phyloP scores from a whole-genome alignment of 169 alveolate genomes.

The Amoebophrya sp. region DNA sequence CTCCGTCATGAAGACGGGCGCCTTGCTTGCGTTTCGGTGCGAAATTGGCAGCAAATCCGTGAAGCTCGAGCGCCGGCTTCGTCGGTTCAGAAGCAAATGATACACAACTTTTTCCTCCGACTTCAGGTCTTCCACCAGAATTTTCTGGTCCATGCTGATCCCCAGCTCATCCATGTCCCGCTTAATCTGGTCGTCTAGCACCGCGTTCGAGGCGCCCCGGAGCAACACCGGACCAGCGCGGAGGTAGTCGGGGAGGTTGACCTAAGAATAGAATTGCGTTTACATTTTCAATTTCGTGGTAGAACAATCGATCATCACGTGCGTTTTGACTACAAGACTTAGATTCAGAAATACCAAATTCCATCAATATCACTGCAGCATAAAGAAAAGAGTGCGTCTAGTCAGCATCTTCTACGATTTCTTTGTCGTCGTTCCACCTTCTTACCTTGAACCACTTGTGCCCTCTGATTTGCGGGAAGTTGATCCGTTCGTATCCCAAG shows the following conservation, averaged over 20 bases:
- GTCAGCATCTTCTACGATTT: no score
- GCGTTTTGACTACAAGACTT: no score
- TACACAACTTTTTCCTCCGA: background rate
- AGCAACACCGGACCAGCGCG: background rate
- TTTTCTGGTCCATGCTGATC: background rate
- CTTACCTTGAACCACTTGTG: conserved; percentile 44
- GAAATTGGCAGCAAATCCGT: background rate
- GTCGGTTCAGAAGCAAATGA: background rate
- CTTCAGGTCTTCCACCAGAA: background rate
- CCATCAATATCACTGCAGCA: no score
- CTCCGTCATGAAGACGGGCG: background rate
- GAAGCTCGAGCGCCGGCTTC: background rate
- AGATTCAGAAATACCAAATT: no score
- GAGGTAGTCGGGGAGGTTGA: background rate
- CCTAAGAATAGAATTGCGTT: no score
- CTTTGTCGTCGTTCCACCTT: no score
- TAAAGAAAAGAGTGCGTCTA: no score
- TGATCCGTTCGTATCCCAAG: no score
- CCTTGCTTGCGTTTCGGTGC: background rate
- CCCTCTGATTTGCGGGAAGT: conserved; percentile 41
- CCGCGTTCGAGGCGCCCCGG: background rate
- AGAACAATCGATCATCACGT: no score
- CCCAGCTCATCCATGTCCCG: background rate
- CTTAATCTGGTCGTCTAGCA: background rate
- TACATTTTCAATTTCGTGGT: no score